Percentiles rank a stretch among this genome's conserved stretches.
These are phyloP conservation scores for Prunus fruticosa DNA, from an alignment of 306 rosid species.

Conservation along the genomic window DNA sequence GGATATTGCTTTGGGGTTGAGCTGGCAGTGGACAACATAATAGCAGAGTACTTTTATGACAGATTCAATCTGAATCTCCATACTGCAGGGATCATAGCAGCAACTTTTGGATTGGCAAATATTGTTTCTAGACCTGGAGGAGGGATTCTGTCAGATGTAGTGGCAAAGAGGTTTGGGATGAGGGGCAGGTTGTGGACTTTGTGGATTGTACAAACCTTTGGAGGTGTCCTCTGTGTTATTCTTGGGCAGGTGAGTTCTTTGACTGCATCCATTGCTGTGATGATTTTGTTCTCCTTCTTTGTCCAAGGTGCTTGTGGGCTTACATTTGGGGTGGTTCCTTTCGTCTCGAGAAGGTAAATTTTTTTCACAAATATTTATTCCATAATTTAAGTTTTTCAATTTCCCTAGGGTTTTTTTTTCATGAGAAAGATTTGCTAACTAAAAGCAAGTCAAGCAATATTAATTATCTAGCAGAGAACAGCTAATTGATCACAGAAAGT, in stretches of 20 bases:
- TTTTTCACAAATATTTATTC: neutral
- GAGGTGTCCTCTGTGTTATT: constrained; percentile 62
- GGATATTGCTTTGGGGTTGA: constrained; percentile 94
- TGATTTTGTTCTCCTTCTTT: constrained; percentile 70
- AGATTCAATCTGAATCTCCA: constrained; percentile 64
- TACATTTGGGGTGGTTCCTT: constrained; percentile 91
- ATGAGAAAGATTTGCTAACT: neutral
- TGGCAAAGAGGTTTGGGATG: constrained; percentile 72
- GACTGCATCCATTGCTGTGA: constrained; percentile 51
- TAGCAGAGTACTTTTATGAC: constrained; percentile 81
- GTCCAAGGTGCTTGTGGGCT: constrained; percentile 92
- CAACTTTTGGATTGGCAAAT: constrained; percentile 77
- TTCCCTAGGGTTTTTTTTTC: neutral
- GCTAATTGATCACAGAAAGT: neutral
- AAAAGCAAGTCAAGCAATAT: neutral
- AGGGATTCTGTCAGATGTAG: constrained; percentile 56
- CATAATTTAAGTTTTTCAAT: neutral
- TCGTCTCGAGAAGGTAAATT: constrained; percentile 75
- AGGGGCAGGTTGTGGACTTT: constrained; percentile 81
- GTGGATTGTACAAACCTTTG: constrained; percentile 65
- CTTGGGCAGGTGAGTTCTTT: constrained; percentile 58
- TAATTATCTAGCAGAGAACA: neutral
- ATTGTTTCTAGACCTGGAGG: constrained; percentile 70
- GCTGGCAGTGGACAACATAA: constrained; percentile 65
- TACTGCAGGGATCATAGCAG: constrained; percentile 78